Conservation (phyloP, 1,139 yeast species). For the Eremothecium cymbalariae region DNA sequence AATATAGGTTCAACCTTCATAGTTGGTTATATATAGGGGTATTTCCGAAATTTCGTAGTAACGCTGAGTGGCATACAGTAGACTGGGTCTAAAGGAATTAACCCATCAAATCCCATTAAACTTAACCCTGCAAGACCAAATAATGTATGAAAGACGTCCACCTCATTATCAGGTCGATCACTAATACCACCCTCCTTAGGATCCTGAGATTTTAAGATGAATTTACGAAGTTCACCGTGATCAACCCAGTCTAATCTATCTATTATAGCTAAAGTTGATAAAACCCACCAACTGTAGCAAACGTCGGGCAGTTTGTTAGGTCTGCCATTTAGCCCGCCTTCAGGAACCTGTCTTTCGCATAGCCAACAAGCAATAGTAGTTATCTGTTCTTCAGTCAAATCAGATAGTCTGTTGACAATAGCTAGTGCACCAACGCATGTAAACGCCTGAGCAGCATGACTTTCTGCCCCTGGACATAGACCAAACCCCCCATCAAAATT, state of each 20-base stretch:
- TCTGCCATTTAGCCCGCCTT: conserved; percentile 92
- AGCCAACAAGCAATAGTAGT: conserved; percentile 65
- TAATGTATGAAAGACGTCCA: conserved; percentile 86
- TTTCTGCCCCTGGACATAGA: conserved; percentile 86
- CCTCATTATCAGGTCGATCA: conserved; percentile 84
- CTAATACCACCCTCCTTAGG: conserved; percentile 76
- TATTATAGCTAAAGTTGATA: conserved; percentile 68
- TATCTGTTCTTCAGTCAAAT: conserved; percentile 29
- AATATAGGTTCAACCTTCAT: no score
- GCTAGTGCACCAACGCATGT: conserved; percentile 79
- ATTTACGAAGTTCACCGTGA: conserved; percentile 46
- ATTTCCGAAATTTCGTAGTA: conserved; percentile 38
- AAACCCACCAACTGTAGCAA: conserved; percentile 97
- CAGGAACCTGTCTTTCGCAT: conserved; percentile 80
- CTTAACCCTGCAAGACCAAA: conserved; percentile 87
- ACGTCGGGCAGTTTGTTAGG: conserved; percentile 96
- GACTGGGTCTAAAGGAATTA: conserved; percentile 67
- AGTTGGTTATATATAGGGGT: no score
- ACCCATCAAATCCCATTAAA: conserved; percentile 50
- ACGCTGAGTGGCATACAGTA: conserved; percentile 68
- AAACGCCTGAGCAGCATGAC: conserved; percentile 90
- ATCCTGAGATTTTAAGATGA: conserved; percentile 76
- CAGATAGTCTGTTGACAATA: conserved; percentile 52
- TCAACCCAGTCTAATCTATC: conserved; percentile 69
- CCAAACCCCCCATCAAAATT: conserved; percentile 98